A percentile compares a stretch with the other conserved stretches of the same genome.
Conservation (phyloP, 2,329 filamentous ascomycete genomes). For the Penicillium sp. region DNA sequence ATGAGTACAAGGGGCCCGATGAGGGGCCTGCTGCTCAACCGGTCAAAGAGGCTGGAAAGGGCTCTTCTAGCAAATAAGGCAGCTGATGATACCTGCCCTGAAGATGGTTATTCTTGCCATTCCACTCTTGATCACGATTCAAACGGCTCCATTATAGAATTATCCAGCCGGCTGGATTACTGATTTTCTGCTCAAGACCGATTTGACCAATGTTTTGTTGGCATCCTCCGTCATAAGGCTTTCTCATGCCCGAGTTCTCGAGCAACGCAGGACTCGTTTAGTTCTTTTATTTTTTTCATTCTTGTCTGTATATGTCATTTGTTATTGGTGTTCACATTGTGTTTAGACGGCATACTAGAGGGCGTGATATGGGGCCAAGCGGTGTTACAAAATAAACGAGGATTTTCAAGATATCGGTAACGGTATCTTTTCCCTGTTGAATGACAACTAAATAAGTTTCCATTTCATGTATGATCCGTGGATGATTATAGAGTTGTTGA, state of each 20-base stretch:
- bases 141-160: background rate
- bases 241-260: background rate
- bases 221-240: background rate
- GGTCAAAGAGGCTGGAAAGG: conserved; percentile 13
- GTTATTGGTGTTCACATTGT: conserved; percentile 3
- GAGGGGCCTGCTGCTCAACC: conserved; percentile 23
- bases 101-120: background rate
- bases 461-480: conserved; percentile 11
- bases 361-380: conserved; percentile 8
- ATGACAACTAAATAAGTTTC: background rate
- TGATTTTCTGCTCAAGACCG: background rate
- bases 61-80: conserved; percentile 4
- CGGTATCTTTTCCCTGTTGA: background rate
- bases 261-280: background rate
- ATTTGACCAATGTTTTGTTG: background rate
- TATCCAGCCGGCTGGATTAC: conserved; percentile 14
- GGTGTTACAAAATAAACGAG: background rate
- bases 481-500: background rate
- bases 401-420: background rate
- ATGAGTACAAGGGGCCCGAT: conserved; percentile 18
- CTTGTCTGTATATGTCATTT: conserved; percentile 6
- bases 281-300: background rate
- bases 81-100: background rate
- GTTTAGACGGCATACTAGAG: conserved; percentile 16
- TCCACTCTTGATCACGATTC: background rate